Evolutionary conservation across 1,284 basidiomycete genomes (phyloP), one percentile per base, ranked within the genome.

Genomic region (Ustilago tritici): DNA sequence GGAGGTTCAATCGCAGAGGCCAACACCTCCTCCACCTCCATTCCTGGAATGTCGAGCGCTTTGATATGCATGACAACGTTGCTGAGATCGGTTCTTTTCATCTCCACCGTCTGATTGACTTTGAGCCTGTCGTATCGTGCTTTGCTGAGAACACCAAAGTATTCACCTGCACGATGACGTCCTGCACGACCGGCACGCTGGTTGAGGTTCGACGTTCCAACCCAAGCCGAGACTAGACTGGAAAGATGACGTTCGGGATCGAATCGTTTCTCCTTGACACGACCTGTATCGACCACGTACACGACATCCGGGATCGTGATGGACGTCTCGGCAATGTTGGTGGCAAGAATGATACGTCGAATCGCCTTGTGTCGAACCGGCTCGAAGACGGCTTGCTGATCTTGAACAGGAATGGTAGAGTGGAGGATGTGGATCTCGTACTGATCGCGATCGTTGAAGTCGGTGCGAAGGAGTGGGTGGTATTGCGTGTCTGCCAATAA

Each of bases 281-380:
- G 92, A 31, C 90, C 95, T 0, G 93, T 90, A 84, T 98, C 95
- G 53, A 98, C 91, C 56, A 98, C 95, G 84, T 94, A 95, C 7
- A 97, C 95, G 34, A 98, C 95, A 83, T 98, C 94, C 1, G 95
- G 95, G 78, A 98, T 98, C 1, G 95, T 98, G 79, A 98, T 90
- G 2, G 74, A 77, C 11, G 80, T 97, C 88, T 98, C 95, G 14
- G 95, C 96, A 69, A 98, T 96, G 87, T 98, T 98, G 54, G 95
- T 98, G 3, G 95, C 91, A 47, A 98, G 89, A 78, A 98, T 96
- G 84, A 98, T 80, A 8, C 82, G 75, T 70, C 95, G 91, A 23
- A 95, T 90, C 19, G 94, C 93, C 28, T 68, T 47, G 63, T 76
- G 69, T 19, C 78, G 77, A 17, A 79, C 76, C 7, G 80, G 82